Evolutionary conservation across 169 alveolate species (phyloP), one percentile per base, ranked within the genome.

Genomic region (Cyclospora cayetanensis): DNA sequence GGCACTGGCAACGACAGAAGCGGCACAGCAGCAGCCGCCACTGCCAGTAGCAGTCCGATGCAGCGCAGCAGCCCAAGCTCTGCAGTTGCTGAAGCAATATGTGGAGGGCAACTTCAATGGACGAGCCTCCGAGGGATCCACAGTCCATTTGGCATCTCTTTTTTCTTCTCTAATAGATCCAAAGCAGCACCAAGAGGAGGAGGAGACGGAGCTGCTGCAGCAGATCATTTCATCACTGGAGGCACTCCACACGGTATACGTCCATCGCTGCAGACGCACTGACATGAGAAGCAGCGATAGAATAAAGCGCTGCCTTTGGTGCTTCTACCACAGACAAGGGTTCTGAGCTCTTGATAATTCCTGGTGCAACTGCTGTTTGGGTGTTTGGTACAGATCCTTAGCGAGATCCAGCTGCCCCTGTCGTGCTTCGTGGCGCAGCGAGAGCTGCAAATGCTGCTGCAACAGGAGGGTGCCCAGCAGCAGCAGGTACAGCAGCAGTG

Each of bases 161-260:
- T 74, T 74, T 27, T 74, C 66, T 41, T 74, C 85, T 4, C 41
- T 74, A 7, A 12, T 74, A 25, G 85, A 74, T 15, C 66, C 41
- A 63, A 35, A 74, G 85, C 85, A 74, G 85, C 85, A 74, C 66
- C 85, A 74, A 42, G 66, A 74, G 85, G 66, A 74, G 85, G 65
- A 39, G 60, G 60, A 46, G 20, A 74, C 65, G 7, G 85, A 74
- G 43, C 42, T 74, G 65, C 85, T 74, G 85, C 85, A 74, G 85
- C 85, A 74, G 85, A 25, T 74, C 29, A 11, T 74, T 25, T 74
- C 42, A 27, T 35, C 85, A 15, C 85, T 74, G 4, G 25, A n/a
- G 39, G 43, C 85, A 7, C 66, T 74, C 5, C 85, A 74, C 43
- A 74, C 85, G 85, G 85, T 74, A 2, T 2, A 63, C 43, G 39